phyloP scores from a whole-genome alignment of 208 protist genomes.

The Acanthamoeba triangularis region DNA sequence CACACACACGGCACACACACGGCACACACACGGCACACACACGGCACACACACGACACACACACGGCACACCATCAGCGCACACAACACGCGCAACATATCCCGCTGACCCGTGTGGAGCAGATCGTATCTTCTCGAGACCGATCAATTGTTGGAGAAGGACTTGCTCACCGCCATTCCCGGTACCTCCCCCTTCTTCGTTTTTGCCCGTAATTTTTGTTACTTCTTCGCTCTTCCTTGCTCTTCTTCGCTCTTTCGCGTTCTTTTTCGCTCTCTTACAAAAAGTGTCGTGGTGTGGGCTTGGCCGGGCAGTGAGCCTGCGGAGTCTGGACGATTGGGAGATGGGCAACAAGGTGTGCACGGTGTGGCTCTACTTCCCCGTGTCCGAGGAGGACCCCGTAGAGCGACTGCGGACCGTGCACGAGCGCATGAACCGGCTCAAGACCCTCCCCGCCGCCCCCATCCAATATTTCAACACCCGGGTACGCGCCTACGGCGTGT shows the following conservation, averaged over 20 bases:
- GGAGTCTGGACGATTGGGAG: conserved; percentile 36
- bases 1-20: no score
- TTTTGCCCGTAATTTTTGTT: no score
- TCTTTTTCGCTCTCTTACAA: neutral
- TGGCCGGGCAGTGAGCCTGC: neutral
- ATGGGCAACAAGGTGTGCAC: conserved; percentile 39
- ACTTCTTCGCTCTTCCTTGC: no score
- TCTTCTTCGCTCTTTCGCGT: no score
- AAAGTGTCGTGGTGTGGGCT: no score
- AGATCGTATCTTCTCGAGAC: neutral
- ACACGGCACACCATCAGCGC: no score
- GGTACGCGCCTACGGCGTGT: neutral
- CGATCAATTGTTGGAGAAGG: conserved; percentile 1
- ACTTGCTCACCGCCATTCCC: neutral
- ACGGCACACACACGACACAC: no score
- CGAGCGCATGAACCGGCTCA: neutral
- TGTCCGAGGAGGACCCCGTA: neutral
- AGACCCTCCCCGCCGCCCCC: neutral
- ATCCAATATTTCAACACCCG: neutral
- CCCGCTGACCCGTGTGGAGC: neutral
- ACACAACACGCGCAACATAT: neutral
- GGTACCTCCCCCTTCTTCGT: neutral
- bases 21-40: no score
- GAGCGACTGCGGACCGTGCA: neutral
- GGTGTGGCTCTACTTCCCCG: conserved; percentile 57